Evolutionary conservation across 2,329 filamentous ascomycete species (phyloP).

Genomic region (Xylariaceae sp.): DNA sequence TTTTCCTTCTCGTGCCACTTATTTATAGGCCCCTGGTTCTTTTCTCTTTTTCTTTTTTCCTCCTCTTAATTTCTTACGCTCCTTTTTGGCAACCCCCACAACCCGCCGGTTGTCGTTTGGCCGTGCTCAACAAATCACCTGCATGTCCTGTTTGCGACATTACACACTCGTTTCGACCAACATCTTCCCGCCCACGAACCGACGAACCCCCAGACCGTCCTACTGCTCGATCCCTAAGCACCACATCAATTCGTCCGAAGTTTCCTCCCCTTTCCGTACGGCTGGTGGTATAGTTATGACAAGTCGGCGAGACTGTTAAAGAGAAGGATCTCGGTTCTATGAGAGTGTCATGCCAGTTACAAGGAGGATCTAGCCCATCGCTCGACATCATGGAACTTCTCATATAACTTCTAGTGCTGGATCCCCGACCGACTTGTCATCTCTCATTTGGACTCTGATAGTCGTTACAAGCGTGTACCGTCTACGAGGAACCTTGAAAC

Average conservation of each 20-base stretch:
- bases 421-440: slow-evolving; percentile 17
- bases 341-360: slow-evolving; percentile 13
- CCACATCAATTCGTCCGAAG: not conserved
- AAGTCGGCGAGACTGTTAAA: too few relatives aligned
- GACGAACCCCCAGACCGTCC: not conserved
- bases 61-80: slow-evolving; percentile 7
- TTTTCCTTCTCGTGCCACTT: too few relatives aligned
- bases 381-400: slow-evolving; percentile 24
- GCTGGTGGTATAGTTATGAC: not conserved
- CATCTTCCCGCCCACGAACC: not conserved
- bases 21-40: too few relatives aligned
- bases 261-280: not conserved
- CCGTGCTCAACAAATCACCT: not conserved
- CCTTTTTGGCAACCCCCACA: slow-evolving; percentile 5
- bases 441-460: slow-evolving; percentile 15
- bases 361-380: slow-evolving; percentile 13
- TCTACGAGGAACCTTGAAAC: slow-evolving; percentile 15
- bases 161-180: too few relatives aligned
- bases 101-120: slow-evolving; percentile 5
- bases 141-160: not conserved
- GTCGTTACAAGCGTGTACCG: slow-evolving; percentile 11
- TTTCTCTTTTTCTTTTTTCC: slow-evolving; percentile 10
- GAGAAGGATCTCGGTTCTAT: too few relatives aligned
- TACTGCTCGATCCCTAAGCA: not conserved
- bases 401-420: slow-evolving; percentile 15